phyloP scores from a whole-genome alignment of 2,329 filamentous ascomycete genomes.

The Pseudocercospora fijiensis region DNA sequence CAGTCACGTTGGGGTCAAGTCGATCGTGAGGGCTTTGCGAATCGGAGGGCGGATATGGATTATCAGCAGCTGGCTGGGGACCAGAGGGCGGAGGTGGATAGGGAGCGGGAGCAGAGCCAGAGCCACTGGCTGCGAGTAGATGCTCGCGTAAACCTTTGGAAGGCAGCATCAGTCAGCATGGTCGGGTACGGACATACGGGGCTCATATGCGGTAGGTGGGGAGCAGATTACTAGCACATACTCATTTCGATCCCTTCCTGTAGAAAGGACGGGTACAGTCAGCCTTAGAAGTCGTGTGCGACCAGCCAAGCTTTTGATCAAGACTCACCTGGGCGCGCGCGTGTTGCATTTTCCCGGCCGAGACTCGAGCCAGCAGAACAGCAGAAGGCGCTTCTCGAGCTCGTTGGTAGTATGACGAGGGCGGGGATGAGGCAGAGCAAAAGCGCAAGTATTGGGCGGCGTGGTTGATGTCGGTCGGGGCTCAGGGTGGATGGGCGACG shows the following conservation, averaged over 20 bases:
- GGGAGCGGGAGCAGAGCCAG: conserved; percentile 42
- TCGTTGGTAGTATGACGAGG: background rate
- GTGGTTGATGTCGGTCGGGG: background rate
- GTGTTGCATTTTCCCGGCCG: conserved; percentile 38
- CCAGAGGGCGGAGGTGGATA: conserved; percentile 40
- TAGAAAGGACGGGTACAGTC: conserved; percentile 19
- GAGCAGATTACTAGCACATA: conserved; percentile 33
- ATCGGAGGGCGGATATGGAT: conserved; percentile 43
- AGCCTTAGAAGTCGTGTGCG: conserved; percentile 13
- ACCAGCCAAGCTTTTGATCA: conserved; percentile 10
- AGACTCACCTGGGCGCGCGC: conserved; percentile 55
- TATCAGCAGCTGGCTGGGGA: conserved; percentile 25
- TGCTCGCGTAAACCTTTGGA: conserved; percentile 61
- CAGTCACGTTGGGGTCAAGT: conserved; percentile 60
- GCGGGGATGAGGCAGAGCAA: background rate
- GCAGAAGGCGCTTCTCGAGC: background rate
- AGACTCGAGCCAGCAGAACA: background rate
- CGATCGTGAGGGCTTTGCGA: conserved; percentile 48
- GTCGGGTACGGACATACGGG: conserved; percentile 13
- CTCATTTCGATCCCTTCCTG: conserved; percentile 44
- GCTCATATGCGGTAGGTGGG: background rate
- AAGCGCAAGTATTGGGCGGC: background rate
- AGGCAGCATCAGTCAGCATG: conserved; percentile 13
- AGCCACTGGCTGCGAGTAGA: conserved; percentile 54
- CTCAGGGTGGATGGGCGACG: background rate